Evolutionary conservation across 2,329 filamentous ascomycete genomes (phyloP).

Genomic region (Ilyonectria destructans): DNA sequence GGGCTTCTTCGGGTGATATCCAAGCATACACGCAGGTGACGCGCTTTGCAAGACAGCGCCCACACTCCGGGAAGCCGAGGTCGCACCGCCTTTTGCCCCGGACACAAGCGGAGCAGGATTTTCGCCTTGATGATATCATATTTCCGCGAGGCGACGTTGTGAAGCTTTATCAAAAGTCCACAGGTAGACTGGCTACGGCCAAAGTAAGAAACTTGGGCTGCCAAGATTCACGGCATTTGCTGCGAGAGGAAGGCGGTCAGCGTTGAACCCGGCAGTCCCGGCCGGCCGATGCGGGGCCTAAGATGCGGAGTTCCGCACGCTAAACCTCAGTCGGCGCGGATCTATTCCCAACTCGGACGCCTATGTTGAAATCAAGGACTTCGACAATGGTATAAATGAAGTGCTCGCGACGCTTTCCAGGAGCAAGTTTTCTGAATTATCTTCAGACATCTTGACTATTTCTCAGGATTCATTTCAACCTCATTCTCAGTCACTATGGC

Average conservation of each 20-base stretch:
- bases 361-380: not conserved
- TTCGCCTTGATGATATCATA: slow-evolving; percentile 25
- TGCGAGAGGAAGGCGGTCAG: not conserved
- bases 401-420: not conserved
- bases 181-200: not conserved
- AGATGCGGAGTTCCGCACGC: slow-evolving; percentile 8
- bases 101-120: slow-evolving; percentile 32
- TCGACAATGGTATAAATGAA: slow-evolving; percentile 5
- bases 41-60: slow-evolving; percentile 22
- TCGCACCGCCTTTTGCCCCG: slow-evolving; percentile 31
- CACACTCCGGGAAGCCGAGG: slow-evolving; percentile 25
- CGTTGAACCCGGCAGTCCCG: not conserved
- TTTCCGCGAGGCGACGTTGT: slow-evolving; percentile 6
- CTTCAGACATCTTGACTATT: not conserved
- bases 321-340: not conserved
- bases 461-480: not conserved
- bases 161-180: not conserved
- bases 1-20: slow-evolving; percentile 12
- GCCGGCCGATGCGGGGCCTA: not conserved
- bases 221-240: not conserved
- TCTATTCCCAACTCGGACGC: not conserved
- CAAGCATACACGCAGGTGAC: slow-evolving; percentile 25
- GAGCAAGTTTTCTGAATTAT: not conserved
- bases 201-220: not conserved
- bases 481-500: slow-evolving; percentile 2